Evolutionary conservation across 2,329 filamentous ascomycete genomes (phyloP), one percentile per base, ranked within the genome.

Genomic region (Fonsecaea pugnacius): DNA sequence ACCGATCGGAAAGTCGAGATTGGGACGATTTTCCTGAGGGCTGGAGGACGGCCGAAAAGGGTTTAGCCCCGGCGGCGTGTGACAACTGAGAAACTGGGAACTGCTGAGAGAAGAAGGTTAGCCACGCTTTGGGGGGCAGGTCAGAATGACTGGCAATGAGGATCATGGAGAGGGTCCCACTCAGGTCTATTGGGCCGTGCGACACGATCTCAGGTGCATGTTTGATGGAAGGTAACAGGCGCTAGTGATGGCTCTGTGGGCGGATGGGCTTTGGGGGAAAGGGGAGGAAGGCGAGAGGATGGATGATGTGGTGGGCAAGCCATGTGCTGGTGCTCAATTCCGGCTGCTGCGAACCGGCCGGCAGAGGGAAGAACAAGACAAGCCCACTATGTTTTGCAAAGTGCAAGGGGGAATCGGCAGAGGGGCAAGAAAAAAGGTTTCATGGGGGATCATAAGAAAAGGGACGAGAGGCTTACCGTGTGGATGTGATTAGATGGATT

Each of bases 1-100:
- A 69, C 65, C 68, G 68, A 66, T 68, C 68, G 66, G 66, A 67
- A 65, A 56, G 66, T 67, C 66, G 66, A 67, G 60, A 63, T 66
- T 66, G 60, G 60, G 61, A 67, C 56, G 67, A 66, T 61, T 62
- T 66, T 64, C 62, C 53, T 59, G 65, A 54, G 36, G 50, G 55
- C 54, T 63, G 64, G 43, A 4, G 62, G 64, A 61, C 35, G 51
- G 52, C 68, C 63, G 18, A 70, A 69, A 67, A 50, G n/a, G 66
- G 69, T 51, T 69, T 70, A 70, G 69, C 67, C 63, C 57, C 46
- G 40, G 36, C 48, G 54, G 46, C 58, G 18, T 58, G 52, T 51
- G 55, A 54, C 38, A 53, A 58, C 40, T 63, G 62, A 48, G 43
- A 27, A 27, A 48, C 33, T 32, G 33, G 16, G 43, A 53, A 52